These are phyloP conservation scores for Geotrichum restrictum DNA, from an alignment of 1,139 yeast genomes.

Conservation along the genomic window DNA sequence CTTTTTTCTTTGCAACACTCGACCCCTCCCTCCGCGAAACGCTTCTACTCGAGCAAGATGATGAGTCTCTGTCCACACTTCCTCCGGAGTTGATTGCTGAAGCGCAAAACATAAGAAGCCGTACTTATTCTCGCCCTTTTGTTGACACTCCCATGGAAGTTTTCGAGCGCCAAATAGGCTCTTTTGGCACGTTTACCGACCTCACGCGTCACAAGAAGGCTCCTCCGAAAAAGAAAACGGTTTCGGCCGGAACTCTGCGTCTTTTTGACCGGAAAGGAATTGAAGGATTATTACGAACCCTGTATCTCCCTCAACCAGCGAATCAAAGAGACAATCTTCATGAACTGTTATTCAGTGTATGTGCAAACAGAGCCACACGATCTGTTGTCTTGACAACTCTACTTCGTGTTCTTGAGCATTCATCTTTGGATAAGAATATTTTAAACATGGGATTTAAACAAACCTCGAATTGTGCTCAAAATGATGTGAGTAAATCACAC, in stretches of 20 bases:
- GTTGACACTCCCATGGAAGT: slow-evolving; percentile 14
- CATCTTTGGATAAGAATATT: slow-evolving; percentile 57
- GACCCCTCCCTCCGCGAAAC: slow-evolving; percentile 39
- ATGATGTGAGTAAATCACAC: slow-evolving; percentile 17
- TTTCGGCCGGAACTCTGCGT: slow-evolving; percentile 43
- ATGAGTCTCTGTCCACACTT: slow-evolving; percentile 33
- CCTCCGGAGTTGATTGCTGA: slow-evolving; percentile 39
- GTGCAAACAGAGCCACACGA: slow-evolving; percentile 74
- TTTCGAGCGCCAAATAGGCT: slow-evolving; percentile 11
- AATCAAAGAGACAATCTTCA: slow-evolving; percentile 63
- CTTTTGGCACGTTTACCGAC: slow-evolving; percentile 8
- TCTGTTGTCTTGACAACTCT: slow-evolving; percentile 67
- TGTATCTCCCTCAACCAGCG: slow-evolving; percentile 70
- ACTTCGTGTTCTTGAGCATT: slow-evolving; percentile 69
- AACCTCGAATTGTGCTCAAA: slow-evolving; percentile 40
- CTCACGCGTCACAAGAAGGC: background rate
- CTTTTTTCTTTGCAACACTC: slow-evolving; percentile 36
- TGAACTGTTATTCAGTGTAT: slow-evolving; percentile 61
- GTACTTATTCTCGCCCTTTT: slow-evolving; percentile 26
- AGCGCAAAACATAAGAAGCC: slow-evolving; percentile 33
- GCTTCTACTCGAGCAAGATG: slow-evolving; percentile 38
- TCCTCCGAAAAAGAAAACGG: slow-evolving; percentile 24
- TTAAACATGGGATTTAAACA: slow-evolving; percentile 64
- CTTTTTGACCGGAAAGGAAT: slow-evolving; percentile 73
- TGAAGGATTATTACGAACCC: slow-evolving; percentile 63